phyloP scores from a whole-genome alignment of 306 rosid species.

The Astragalus glycyphyllos region DNA sequence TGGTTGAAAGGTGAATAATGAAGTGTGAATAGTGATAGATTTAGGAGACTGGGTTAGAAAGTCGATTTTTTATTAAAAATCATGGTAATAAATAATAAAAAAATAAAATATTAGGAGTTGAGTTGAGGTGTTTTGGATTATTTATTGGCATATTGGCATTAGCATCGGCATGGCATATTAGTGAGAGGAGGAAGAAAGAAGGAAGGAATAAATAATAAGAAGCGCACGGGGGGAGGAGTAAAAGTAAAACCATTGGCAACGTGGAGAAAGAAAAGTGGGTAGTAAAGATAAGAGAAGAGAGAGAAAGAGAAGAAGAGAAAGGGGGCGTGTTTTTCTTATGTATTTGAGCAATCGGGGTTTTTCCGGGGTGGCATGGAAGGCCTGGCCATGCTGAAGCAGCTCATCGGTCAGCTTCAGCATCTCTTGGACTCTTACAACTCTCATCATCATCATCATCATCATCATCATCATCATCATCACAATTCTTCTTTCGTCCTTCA shows the following conservation, averaged over 20 bases:
- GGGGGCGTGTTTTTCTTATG: not conserved
- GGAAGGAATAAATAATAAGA: not conserved
- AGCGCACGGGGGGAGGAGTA: slow-evolving; percentile 44
- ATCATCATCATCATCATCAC: slow-evolving; percentile 21
- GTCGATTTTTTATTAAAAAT: too few species aligned
- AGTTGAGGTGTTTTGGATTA: too few species aligned
- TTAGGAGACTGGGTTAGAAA: too few species aligned
- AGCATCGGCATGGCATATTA: not conserved
- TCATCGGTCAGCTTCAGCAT: slow-evolving; percentile 71
- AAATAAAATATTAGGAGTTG: too few species aligned
- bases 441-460: slow-evolving; percentile 8
- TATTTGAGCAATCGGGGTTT: not conserved
- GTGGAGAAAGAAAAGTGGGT: slow-evolving; percentile 48
- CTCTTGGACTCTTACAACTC: slow-evolving; percentile 55
- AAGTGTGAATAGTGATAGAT: too few species aligned
- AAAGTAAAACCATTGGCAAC: slow-evolving; percentile 23
- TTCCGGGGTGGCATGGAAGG: slow-evolving; percentile 65
- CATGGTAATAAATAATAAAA: too few species aligned
- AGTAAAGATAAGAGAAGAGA: slow-evolving; percentile 9
- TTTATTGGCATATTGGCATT: not conserved
- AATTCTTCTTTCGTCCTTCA: slow-evolving; percentile 36
- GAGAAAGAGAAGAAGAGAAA: slow-evolving; percentile 6
- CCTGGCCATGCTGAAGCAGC: slow-evolving; percentile 79
- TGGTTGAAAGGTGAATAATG: too few species aligned
- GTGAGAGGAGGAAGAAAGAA: too few species aligned